phyloP scores from a whole-genome alignment of 2,329 filamentous ascomycete species.

The Pezicula radicicola region DNA sequence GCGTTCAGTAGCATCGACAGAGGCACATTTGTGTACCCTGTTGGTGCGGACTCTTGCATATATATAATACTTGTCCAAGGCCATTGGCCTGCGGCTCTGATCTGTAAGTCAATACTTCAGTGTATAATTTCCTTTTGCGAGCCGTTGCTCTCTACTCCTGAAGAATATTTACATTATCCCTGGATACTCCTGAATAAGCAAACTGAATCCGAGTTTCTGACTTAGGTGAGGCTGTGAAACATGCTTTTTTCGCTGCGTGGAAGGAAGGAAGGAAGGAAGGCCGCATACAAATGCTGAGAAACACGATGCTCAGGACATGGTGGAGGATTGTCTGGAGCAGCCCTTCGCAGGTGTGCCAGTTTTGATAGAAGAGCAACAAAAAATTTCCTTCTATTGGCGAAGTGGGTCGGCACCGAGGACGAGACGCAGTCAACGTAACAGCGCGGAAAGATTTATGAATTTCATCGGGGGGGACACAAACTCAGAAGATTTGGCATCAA shows the following conservation, averaged over 20 bases:
- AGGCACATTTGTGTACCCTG: constrained; percentile 9
- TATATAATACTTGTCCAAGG: constrained; percentile 6
- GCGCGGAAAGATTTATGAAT: neutral
- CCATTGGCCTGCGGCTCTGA: constrained; percentile 3
- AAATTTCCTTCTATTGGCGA: neutral
- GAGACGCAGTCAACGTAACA: neutral
- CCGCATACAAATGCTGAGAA: neutral
- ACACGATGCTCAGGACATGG: neutral
- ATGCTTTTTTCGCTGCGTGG: neutral
- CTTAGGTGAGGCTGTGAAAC: neutral
- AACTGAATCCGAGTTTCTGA: no score
- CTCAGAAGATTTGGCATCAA: neutral
- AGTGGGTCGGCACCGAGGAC: neutral
- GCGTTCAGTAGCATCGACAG: constrained; percentile 5
- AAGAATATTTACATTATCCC: no score
- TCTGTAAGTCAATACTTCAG: neutral
- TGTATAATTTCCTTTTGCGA: no score
- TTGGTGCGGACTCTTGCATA: constrained; percentile 9
- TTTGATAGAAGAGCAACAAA: no score
- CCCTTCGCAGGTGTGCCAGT: neutral
- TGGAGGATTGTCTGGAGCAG: neutral
- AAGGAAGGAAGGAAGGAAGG: neutral
- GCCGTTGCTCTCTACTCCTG: no score
- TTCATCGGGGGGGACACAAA: neutral
- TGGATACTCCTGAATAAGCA: no score